Base-by-base conservation (phyloP, 2,329 filamentous ascomycete genomes). In the Pseudonectria buxi region DNA sequence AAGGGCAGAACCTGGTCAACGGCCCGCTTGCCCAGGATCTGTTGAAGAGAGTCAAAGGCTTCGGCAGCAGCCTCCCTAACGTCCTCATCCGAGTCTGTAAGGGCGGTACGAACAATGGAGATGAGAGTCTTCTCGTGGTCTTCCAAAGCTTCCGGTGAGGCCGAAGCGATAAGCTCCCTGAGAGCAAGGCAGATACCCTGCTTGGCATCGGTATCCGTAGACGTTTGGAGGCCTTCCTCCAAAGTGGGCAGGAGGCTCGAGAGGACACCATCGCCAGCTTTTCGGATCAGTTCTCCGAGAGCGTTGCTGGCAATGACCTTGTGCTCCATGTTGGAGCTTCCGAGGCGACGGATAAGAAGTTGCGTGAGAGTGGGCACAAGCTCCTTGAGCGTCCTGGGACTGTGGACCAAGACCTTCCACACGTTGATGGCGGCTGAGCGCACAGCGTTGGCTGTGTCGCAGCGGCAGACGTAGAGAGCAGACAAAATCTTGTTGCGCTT, bases 251-350 rank as follows among this genome's bases (percentile, higher is more conserved):
- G 68, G 41, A 98, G 68, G 28, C 79, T 94, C 15, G 88, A 78
- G 44, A 98, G 71, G 38, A 98, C 89, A 37, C 87, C 84, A 59
- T 98, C 92, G 43, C 94, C 92, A 54, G 92, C 90, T 64, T 95
- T 95, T 54, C 92, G 83, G 55, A 98, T 96, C 47, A 98, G 78
- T 59, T 98, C 92, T 55, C 92, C 92, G 37, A 98, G 74, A 32
- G 92, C 88, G 60, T 96, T 96, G 59, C 90, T 90, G 47, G 94
- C 92, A 69, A 98, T 98, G 50, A 95, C 84, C 69, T 95, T 96
- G 63, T 98, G 92, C 61, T 98, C 92, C 82, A 94, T 89, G 56
- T 95, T 96, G 30, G 89, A 84, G 59, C 89, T 96, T 43, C 88
- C 92, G 49, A 98, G 76, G 32, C 92, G 85, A 40, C 86, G 81